Conservation (phyloP, 371 early-diverging fungal species). For the Nematocida displodere region DNA sequence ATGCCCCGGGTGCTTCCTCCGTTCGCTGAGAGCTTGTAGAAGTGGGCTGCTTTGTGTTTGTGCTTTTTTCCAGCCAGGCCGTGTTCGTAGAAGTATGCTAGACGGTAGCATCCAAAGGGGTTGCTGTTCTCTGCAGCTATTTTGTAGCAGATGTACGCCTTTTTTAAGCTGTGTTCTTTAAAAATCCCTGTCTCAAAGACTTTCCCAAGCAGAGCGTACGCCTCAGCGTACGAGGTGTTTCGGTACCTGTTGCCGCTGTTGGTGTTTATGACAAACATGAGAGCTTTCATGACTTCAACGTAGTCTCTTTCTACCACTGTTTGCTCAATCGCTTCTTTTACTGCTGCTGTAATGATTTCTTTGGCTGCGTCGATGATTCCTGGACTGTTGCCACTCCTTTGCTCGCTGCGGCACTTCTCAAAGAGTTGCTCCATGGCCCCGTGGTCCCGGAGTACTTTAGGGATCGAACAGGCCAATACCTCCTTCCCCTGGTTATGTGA, state of each 20-base stretch:
- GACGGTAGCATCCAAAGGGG: conserved; percentile 60
- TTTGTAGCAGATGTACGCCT: conserved; percentile 62
- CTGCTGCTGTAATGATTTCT: background rate
- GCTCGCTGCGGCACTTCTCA: background rate
- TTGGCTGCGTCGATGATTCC: background rate
- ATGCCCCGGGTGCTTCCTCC: conserved; percentile 62
- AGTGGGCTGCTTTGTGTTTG: conserved; percentile 57
- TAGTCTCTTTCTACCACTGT: background rate
- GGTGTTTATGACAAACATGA: conserved; percentile 1
- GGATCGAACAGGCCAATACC: too few relatives aligned
- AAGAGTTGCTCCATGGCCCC: conserved; percentile 1
- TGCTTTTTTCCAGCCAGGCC: conserved; percentile 54
- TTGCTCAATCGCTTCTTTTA: background rate
- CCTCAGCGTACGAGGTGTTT: conserved; percentile 45
- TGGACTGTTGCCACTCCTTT: background rate
- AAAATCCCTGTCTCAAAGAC: conserved; percentile 35
- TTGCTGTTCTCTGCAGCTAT: conserved; percentile 59
- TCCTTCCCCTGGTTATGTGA: too few relatives aligned
- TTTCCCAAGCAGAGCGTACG: conserved; percentile 37
- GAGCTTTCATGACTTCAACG: conserved; percentile 20
- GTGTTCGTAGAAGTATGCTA: conserved; percentile 64
- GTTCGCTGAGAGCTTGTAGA: conserved; percentile 65
- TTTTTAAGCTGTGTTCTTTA: conserved; percentile 19
- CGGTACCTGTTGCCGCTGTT: conserved; percentile 36
- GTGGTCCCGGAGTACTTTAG: too few relatives aligned